Evolutionary conservation across 306 rosid species (phyloP), one percentile per base, ranked within the genome.

Genomic region (Acacia confusa): DNA sequence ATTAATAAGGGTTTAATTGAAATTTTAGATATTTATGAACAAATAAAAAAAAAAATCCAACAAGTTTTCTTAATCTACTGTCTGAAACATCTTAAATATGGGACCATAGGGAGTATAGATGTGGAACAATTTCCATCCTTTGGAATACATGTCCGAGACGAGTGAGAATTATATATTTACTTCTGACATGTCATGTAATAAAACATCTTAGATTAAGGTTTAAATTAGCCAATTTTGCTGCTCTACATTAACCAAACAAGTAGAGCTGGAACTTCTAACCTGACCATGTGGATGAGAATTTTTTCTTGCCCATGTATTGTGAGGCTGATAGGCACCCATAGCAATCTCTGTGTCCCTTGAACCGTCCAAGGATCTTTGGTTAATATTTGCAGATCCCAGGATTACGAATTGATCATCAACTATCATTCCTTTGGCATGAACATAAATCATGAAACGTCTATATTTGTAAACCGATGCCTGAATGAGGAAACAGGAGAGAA

Each of bases 311-410:
- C 89, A 87, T 17, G 94, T 87, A n/a, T 87, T 75, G 38, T 87
- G 84, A 81, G 94, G 94, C 80, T 92, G 97, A 84, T 85, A 92
- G 68, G 97, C 91, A n/a, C 92, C 97, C 89, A 90, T 90, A 3
- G 91, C 94, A 74, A 92, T 92, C 88, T 92, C 92, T 27, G 94
- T 92, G 83, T 92, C 97, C 55, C 97, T 88, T 64, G 94, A 92
- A 69, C 97, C 97, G 78, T 92, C 97, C 85, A 92, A 45, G 74
- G 97, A 92, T 84, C 97, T 88, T 72, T 92, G 97, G 74, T 92
- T 92, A 63, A 92, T 92, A 74, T 90, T 92, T 82, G 97, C 94
- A 66, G 97, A 92, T 79, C 97, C 94, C 87, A 90, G 77, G 28
- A 92, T 84, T 20, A 92, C 88, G 38, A 78, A 92, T 61, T 87